These are phyloP conservation scores for Boletus semigastroideus DNA, from an alignment of 1,284 basidiomycete genomes.

Conservation along the genomic window DNA sequence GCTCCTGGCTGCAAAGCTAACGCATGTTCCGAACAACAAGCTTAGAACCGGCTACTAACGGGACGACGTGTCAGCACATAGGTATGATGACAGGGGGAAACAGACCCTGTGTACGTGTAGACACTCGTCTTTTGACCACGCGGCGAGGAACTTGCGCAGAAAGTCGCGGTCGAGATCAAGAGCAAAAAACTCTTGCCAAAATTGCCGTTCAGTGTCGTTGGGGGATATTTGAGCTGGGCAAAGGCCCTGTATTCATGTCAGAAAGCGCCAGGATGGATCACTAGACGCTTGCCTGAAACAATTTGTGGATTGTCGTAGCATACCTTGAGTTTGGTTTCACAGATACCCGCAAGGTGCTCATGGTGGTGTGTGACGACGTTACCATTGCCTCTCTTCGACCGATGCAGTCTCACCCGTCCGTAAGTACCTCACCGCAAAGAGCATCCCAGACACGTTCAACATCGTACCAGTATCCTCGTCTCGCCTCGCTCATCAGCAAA, in stretches of 20 bases:
- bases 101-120: constrained; percentile 45
- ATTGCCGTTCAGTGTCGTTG: constrained; percentile 36
- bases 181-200: constrained; percentile 51
- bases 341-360: constrained; percentile 13
- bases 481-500: constrained; percentile 40
- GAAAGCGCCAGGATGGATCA: neutral
- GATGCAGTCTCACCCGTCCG: constrained; percentile 32
- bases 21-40: constrained; percentile 45
- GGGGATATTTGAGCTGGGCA: constrained; percentile 40
- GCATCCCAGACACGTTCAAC: constrained; percentile 1
- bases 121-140: constrained; percentile 41
- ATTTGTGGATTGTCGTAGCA: constrained; percentile 19
- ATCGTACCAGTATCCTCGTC: constrained; percentile 12
- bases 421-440: constrained; percentile 9
- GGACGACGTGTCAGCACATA: constrained; percentile 6
- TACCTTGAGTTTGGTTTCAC: constrained; percentile 22
- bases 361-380: constrained; percentile 13
- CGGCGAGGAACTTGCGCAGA: constrained; percentile 34
- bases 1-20: constrained; percentile 28
- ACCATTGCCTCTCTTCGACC: neutral
- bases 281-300: constrained; percentile 28
- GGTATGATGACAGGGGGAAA: neutral
- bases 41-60: constrained; percentile 53
- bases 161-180: constrained; percentile 50
- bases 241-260: constrained; percentile 35